A percentile compares a stretch with the other conserved stretches of the same genome.
These are phyloP conservation scores for Backusella liffmaniae DNA, from an alignment of 192 early-diverging fungal species.

Conservation along the genomic window DNA sequence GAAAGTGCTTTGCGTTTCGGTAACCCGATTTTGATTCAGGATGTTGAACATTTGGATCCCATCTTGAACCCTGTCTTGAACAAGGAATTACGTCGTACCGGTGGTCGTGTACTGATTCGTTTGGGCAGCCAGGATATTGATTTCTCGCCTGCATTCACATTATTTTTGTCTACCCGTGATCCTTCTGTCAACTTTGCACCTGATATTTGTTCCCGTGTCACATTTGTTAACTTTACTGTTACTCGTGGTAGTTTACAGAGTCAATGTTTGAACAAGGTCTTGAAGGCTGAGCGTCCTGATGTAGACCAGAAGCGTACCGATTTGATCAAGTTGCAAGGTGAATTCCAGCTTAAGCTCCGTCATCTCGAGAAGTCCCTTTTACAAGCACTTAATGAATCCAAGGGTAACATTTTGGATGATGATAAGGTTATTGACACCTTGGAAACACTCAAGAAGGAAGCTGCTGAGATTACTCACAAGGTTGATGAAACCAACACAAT, in stretches of 20 bases:
- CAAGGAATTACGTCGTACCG: constrained; percentile 93
- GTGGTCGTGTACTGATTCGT: constrained; percentile 92
- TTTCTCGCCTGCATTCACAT: constrained; percentile 95
- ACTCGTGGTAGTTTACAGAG: constrained; percentile 94
- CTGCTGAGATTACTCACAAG: constrained; percentile 90
- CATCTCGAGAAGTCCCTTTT: constrained; percentile 93
- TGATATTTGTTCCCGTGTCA: constrained; percentile 95
- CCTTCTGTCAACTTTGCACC: constrained; percentile 93
- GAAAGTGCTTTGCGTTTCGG: constrained; percentile 98
- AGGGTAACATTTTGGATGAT: constrained; percentile 98
- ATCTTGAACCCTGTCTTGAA: constrained; percentile 98
- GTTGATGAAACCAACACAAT: constrained; percentile 92
- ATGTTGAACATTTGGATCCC: constrained; percentile 96
- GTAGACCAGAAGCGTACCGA: constrained; percentile 92
- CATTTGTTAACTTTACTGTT: constrained; percentile 99
- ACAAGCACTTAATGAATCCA: constrained; percentile 89
- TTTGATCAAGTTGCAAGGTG: constrained; percentile 92
- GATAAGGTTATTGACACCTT: constrained; percentile 91
- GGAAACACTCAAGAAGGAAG: constrained; percentile 95
- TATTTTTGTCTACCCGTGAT: constrained; percentile 94
- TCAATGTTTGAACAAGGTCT: constrained; percentile 95
- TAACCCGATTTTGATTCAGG: constrained; percentile 94
- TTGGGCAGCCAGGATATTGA: constrained; percentile 98
- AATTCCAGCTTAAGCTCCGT: constrained; percentile 91
- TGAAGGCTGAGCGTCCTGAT: constrained; percentile 95